Evolutionary conservation across 1,284 basidiomycete genomes (phyloP), one percentile per base, ranked within the genome.

Genomic region (Leccinum subrobustum): DNA sequence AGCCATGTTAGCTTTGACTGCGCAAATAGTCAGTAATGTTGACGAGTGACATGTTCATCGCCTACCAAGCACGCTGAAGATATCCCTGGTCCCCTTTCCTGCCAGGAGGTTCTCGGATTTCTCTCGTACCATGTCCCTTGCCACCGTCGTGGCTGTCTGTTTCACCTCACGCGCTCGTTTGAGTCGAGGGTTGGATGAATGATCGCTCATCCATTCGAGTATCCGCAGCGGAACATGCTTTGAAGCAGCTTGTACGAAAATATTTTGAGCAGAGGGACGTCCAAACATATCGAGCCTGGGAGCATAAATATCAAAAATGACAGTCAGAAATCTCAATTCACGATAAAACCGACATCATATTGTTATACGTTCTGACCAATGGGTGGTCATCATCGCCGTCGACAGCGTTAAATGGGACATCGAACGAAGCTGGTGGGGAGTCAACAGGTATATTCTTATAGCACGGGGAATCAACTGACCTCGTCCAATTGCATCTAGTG

Each of bases 1-100:
- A 3, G 79, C 78, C 50, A 75, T 73, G 62, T 86, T 86, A 3
- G 84, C 83, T 66, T 78, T 80, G 51, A 85, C 85, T 85, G 50
- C 0, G 23, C 5, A 3, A 44, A 37, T 3, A 60, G 47, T 76
- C 73, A 2, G 18, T 3, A 50, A 31, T 7, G 9, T 11, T 23
- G 11, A 44, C 29, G 50, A 53, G 16, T 78, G 79, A 20, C 78
- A 75, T 44, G 69, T 70, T 55, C 70, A 61, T 29, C 16, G 58
- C 73, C 12, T 60, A 50, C 48, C 73, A 9, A 82, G 73, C 37
- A 80, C 70, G 57, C 75, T 80, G 67, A 83, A 77, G n/a, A 81
- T 59, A 64, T 82, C 82, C 5, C 69, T 68, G 6, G 61, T 66
- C 1, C 68, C 68, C 39, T 73, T 72, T 1, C 74, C 76, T 3